Percentiles rank a stretch among this genome's conserved stretches.
Evolutionary conservation across 345 rosid species (phyloP).

Genomic region (Gossypium ekmanianum): DNA sequence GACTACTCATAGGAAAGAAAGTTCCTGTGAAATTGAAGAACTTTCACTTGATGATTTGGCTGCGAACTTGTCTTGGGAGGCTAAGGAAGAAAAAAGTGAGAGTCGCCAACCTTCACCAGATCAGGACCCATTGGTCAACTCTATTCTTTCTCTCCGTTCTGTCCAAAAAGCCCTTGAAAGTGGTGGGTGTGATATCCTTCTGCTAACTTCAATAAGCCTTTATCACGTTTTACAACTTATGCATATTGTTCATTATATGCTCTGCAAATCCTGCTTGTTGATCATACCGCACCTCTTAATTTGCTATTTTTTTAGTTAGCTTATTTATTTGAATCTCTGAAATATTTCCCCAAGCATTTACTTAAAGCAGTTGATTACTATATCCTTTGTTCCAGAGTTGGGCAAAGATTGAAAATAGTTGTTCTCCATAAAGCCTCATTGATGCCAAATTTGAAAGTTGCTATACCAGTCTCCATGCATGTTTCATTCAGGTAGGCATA

Average conservation of each 20-base stretch:
- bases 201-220: neutral
- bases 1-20: constrained; percentile 36
- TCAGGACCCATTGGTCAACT: constrained; percentile 53
- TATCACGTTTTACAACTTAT: neutral
- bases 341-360: neutral
- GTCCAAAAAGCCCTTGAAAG: constrained; percentile 64
- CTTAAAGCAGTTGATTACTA: neutral
- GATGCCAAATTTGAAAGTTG: neutral
- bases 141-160: constrained; percentile 46
- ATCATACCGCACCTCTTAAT: neutral
- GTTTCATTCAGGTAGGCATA: neutral
- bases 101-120: constrained; percentile 32
- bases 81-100: constrained; percentile 40
- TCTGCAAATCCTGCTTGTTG: neutral
- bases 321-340: constrained; percentile 1
- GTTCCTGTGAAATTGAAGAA: constrained; percentile 33
- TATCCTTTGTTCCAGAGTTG: constrained; percentile 16
- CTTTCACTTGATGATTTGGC: constrained; percentile 29
- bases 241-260: neutral
- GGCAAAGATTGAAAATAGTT: neutral
- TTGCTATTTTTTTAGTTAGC: neutral
- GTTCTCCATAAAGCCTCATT: neutral
- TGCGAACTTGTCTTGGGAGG: constrained; percentile 41
- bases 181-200: neutral
- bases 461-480: neutral